Evolutionary conservation across 192 early-diverging fungal genomes (phyloP).

Genomic region (Anaeromyces robustus): DNA sequence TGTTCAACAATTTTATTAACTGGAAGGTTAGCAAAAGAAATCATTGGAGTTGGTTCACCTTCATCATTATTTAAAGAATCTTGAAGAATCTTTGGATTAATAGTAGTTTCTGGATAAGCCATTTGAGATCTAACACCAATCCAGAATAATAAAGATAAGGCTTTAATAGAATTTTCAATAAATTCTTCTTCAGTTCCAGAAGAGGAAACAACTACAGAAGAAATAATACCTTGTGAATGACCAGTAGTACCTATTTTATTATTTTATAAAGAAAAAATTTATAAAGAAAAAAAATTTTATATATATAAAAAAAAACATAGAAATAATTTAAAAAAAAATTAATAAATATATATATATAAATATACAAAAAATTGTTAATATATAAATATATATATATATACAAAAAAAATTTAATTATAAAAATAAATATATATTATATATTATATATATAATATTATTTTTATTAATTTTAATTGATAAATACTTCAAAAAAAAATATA

Average conservation of each 20-base stretch:
- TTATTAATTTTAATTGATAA: no score
- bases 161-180: slow-evolving; percentile 53
- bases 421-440: no score
- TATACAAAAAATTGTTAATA: no score
- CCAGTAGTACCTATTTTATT: slow-evolving; percentile 49
- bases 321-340: no score
- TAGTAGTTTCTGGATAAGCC: slow-evolving; percentile 58
- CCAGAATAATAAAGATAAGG: slow-evolving; percentile 66
- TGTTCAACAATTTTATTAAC: slow-evolving; percentile 69
- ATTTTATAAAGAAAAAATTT: no score
- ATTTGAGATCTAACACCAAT: slow-evolving; percentile 67
- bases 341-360: no score
- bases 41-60: slow-evolving; percentile 84
- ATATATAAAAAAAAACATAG: no score
- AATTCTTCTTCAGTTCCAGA: slow-evolving; percentile 68
- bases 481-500: no score
- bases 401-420: neutral
- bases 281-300: no score
- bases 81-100: slow-evolving; percentile 74
- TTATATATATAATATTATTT: no score
- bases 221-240: slow-evolving; percentile 81
- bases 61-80: slow-evolving; percentile 79
- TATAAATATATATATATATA: neutral
- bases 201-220: slow-evolving; percentile 65
- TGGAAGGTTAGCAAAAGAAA: slow-evolving; percentile 69